Evolutionary conservation across 768 basidiomycete genomes (phyloP).

Genomic region (Botryobasidium botryosum): DNA sequence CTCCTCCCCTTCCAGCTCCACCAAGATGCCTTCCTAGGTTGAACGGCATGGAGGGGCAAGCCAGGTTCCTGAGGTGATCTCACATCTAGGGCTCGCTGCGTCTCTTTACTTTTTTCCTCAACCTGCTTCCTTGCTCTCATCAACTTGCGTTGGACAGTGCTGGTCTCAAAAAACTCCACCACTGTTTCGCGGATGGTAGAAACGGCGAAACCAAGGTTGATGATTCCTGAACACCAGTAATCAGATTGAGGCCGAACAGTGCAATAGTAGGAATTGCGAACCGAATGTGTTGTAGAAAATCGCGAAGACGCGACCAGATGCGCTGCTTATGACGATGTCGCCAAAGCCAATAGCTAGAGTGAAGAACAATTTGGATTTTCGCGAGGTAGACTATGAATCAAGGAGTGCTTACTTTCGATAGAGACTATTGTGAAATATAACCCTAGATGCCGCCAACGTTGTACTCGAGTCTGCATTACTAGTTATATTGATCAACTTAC

Average conservation of each 20-base stretch:
- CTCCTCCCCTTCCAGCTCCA: too few species aligned
- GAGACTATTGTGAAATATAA: conserved; percentile 64
- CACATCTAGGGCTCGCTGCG: too few species aligned
- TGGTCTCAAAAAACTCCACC: conserved; percentile 51
- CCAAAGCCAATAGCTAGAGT: conserved; percentile 37
- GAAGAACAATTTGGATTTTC: not conserved
- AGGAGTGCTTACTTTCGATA: conserved; percentile 30
- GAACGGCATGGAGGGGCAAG: too few species aligned
- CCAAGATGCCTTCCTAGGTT: too few species aligned
- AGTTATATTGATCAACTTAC: too few species aligned
- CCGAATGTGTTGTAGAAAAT: conserved; percentile 28
- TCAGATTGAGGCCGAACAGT: not conserved
- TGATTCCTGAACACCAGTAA: conserved; percentile 30
- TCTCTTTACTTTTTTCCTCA: too few species aligned
- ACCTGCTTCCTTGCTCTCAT: too few species aligned
- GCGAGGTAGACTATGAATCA: conserved; percentile 1
- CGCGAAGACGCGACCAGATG: conserved; percentile 39
- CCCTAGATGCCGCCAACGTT: too few species aligned
- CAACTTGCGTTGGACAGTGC: too few species aligned
- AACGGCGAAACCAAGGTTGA: conserved; percentile 48
- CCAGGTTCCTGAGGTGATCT: conserved; percentile 35
- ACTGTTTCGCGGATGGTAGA: conserved; percentile 50
- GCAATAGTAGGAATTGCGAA: not conserved
- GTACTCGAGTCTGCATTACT: too few species aligned
- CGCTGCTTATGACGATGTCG: conserved; percentile 41